Evolutionary conservation across 1,139 yeast genomes (phyloP).

Genomic region (Magnusiomyces ingens): DNA sequence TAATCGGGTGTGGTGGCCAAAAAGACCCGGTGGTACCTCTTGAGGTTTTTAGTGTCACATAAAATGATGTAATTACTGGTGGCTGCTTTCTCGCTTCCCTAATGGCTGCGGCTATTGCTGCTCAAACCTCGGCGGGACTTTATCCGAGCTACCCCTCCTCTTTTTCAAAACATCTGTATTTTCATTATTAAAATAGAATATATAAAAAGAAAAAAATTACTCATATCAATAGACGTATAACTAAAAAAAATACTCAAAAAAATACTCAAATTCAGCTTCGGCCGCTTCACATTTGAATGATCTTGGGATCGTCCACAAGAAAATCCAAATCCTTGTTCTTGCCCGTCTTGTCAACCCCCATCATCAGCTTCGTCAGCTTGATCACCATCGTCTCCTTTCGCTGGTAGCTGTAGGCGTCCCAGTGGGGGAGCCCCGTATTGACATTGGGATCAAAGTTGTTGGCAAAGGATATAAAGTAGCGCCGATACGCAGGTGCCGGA

Average conservation of each 20-base stretch:
- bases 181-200: no score
- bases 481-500: constrained; percentile 17
- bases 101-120: no score
- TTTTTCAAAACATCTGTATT: no score
- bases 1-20: no score
- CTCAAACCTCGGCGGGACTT: no score
- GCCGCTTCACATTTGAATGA: neutral
- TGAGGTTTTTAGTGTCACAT: no score
- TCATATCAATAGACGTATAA: no score
- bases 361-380: neutral
- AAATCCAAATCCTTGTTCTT: neutral
- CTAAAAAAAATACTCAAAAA: neutral
- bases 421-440: constrained; percentile 5
- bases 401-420: constrained; percentile 26
- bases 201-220: no score
- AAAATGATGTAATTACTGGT: no score
- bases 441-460: constrained; percentile 18
- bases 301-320: neutral
- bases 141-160: no score
- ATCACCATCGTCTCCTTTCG: neutral
- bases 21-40: no score
- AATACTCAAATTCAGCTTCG: neutral
- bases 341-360: neutral
- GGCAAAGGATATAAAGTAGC: constrained; percentile 21
- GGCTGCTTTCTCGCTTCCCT: no score